Conservation (phyloP, 495 filamentous ascomycete genomes). For the Neurospora sp. region DNA sequence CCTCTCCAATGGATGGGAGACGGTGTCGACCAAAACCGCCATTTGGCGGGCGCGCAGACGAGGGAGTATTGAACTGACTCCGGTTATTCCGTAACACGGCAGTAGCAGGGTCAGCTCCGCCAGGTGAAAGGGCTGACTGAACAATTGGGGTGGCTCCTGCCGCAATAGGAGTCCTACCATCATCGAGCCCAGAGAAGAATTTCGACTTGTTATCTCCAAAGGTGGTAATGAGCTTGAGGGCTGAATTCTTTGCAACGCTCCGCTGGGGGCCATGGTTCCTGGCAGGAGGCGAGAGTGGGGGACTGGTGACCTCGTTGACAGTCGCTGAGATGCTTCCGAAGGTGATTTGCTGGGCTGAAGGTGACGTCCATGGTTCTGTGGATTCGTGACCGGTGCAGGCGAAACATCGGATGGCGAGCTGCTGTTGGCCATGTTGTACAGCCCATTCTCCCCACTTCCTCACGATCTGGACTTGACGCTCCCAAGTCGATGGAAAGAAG, state of each 20-base stretch:
- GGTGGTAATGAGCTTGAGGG: slow-evolving; percentile 85
- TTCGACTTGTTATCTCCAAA: slow-evolving; percentile 58
- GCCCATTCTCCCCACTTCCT: slow-evolving; percentile 93
- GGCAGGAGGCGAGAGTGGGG: slow-evolving; percentile 47
- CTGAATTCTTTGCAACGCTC: slow-evolving; percentile 62
- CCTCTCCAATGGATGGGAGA: slow-evolving; percentile 79
- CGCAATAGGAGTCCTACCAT: slow-evolving; percentile 67
- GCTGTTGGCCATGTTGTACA: slow-evolving; percentile 73
- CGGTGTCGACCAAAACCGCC: slow-evolving; percentile 52
- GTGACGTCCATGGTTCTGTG: slow-evolving; percentile 72
- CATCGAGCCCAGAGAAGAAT: slow-evolving; percentile 57
- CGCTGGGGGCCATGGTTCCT: slow-evolving; percentile 42
- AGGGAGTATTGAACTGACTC: slow-evolving; percentile 51
- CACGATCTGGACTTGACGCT: slow-evolving; percentile 75
- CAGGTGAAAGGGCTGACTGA: slow-evolving; percentile 76
- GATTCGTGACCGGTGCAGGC: slow-evolving; percentile 71
- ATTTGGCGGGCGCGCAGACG: slow-evolving; percentile 62
- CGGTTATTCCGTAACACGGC: slow-evolving; percentile 54
- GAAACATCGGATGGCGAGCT: slow-evolving; percentile 87
- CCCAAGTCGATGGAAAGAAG: slow-evolving; percentile 71
- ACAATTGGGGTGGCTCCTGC: slow-evolving; percentile 82
- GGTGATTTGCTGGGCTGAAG: slow-evolving; percentile 59
- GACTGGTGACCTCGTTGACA: slow-evolving; percentile 45
- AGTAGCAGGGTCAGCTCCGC: slow-evolving; percentile 50
- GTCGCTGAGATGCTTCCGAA: slow-evolving; percentile 38